These are phyloP conservation scores for Scopulariopsis brevicaulis DNA, from an alignment of 2,329 filamentous ascomycete genomes.

Conservation along the genomic window DNA sequence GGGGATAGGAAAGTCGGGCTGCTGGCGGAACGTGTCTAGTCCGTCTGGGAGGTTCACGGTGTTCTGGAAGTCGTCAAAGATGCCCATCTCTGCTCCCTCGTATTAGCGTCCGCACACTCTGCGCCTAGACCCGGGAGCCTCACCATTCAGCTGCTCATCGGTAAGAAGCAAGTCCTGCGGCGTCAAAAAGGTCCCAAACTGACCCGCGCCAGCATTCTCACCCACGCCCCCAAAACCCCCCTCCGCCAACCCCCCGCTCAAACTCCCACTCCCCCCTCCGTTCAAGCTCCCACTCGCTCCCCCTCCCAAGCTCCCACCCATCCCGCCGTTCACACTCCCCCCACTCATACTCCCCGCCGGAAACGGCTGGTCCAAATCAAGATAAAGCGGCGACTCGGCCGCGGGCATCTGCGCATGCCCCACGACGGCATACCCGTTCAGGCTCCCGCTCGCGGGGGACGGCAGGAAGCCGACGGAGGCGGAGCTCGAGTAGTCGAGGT, in stretches of 20 bases:
- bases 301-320: not conserved
- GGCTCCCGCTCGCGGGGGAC: slow-evolving; percentile 38
- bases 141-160: slow-evolving; percentile 20
- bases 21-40: not conserved
- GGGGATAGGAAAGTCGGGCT: not conserved
- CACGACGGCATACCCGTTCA: slow-evolving; percentile 37
- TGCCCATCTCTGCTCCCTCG: not conserved
- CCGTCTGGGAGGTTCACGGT: not conserved
- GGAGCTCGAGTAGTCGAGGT: slow-evolving; percentile 24
- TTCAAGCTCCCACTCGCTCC: not conserved
- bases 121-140: slow-evolving; percentile 7
- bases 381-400: slow-evolving; percentile 24
- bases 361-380: slow-evolving; percentile 26
- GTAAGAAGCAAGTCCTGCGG: slow-evolving; percentile 27
- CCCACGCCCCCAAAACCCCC: not conserved
- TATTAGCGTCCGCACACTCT: not conserved
- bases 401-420: slow-evolving; percentile 19
- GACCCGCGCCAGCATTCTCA: not conserved
- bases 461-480: slow-evolving; percentile 32
- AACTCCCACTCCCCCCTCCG: not conserved
- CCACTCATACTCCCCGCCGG: not conserved
- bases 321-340: not conserved
- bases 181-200: slow-evolving; percentile 12
- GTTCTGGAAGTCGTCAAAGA: not conserved
- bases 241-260: not conserved